Base-by-base conservation (phyloP, 495 filamentous ascomycete species). In the Lasiosphaeriaceae sp. region DNA sequence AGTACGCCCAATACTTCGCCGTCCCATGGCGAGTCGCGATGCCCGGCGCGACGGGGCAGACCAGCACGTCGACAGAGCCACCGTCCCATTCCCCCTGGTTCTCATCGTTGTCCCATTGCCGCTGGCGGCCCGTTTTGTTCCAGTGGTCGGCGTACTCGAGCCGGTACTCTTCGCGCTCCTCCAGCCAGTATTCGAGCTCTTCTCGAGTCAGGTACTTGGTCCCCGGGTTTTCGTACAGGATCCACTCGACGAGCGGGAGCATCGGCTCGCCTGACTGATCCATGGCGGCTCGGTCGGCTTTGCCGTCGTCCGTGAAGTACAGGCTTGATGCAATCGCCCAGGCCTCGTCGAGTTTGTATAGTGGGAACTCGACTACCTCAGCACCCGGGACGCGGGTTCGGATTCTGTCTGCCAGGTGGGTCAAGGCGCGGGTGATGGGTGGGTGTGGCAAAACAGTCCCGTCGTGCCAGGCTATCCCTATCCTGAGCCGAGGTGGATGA, bases 401-500 rank as follows among this genome's bases (percentile, higher is more conserved):
- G 11, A 90, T 67, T 47, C 79, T 81, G 19, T 72, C 72, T 16
- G 74, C 70, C 35, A 90, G 64, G 4, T 43, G 9, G 14, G 39
- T 17, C 16, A 43, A 12, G 4, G 81, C 86, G 20, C 85, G 71
- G 0, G 71, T 69, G 2, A 91, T 72, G 1, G 88, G 88, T 5
- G 88, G 88, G 62, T 91, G 88, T 2, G 87, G 86, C 37, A 75
- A 80, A 19, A 88, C 83, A n/a, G 86, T 72, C 20, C 80, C 83
- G 61, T 92, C 89, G 69, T 86, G 73, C 80, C 81, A 86, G 48
- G 90, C 72, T 12, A 92, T 81, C 1, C 72, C 89, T 19, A 92
- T 70, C 46, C 81, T 86, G 31, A 90, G 61, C 55, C 49, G 37
- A 41, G 55, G 61, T 52, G 52, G 74, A n/a, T n/a, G n/a, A n/a